Evolutionary conservation across 1,139 yeast genomes (phyloP), one percentile per base, ranked within the genome.

Genomic region (Magnusiomyces suaveolens): DNA sequence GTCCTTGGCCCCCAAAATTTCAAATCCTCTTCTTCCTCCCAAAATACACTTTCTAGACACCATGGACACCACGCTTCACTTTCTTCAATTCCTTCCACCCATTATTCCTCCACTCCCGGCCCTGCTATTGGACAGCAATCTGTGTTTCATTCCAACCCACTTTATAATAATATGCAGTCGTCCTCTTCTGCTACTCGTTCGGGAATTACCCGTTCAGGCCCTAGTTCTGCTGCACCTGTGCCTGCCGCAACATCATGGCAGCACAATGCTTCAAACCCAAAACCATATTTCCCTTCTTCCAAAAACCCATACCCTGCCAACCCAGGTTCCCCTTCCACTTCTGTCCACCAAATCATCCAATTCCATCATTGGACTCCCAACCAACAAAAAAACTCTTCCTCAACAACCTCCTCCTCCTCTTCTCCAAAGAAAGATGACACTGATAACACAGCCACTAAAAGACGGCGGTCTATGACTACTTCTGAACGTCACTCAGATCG

Each of bases 321-420:
- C 41, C 57, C 59, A 26, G 56, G 55, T 18, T 57, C 57, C 1
- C 59, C 56, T 14, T 53, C 59, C 18, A 55, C 54, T 10, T 53
- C 56, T 21, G 54, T 56, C 39, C 60, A 57, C 43, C 60, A 57
- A 32, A 53, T 57, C 16, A 58, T 58, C 33, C 60, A 58, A 46
- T 58, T 58, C 48, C 60, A 58, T 48, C 60, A 58, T 48, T 59
- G 61, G 61, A 59, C 57, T 50, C 61, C 61, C 21, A 53, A 54
- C 25, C 57, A 55, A 49, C 54, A 43, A 39, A 54, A 56, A 49
- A 14, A 10, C 54, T 52, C 29, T 29, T 43, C 53, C 20, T 36
- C 56, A 29, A 46, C 51, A 36, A 29, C 36, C 6, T 6, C 36
- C 6, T 29, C 36, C 6, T 8, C 36, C 6, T 6, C 6, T 8